Base-by-base conservation (phyloP, 2,329 filamentous ascomycete genomes). In the Cercospora sp. region DNA sequence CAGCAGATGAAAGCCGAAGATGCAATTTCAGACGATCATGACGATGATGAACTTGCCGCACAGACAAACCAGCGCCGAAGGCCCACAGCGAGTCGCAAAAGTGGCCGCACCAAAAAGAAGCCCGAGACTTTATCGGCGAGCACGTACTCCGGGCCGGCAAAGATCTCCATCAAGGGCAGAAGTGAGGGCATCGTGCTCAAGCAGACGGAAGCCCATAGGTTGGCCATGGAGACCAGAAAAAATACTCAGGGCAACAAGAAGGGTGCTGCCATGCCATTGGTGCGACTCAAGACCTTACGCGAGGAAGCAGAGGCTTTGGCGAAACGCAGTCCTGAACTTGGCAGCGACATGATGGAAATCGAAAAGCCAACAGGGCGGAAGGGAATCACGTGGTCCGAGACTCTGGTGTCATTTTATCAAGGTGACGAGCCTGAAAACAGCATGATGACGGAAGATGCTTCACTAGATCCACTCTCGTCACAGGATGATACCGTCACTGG, bases 221-320 rank as follows among this genome's bases (percentile, higher is more conserved):
- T 85, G 8, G 79, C 82, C 10, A 73, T 80, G 10, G 64, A 80
- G 16, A 85, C 84, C 1, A 79, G 80, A 37, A 77, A 75, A 61
- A 86, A 86, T 71, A 86, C 84, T 8, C 78, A 81, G 49, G 82
- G 82, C 74, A 86, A 86, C 74, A 85, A 85, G 67, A 80, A 81
- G 57, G 81, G 80, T 26, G 78, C 80, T 16, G 73, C 84, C 26
- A 74, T 81, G 63, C 83, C 83, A 55, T 76, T 74, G n/a, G 71
- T 81, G 8, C 78, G 81, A 34, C 74, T 86, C 10, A 75, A 79
- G 26, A 82, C 82, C 66, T 75, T 85, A 9, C 75, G 76, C 21
- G 67, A 67, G 16, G 69, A 70, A 24, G 58, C 70, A n/a, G 62
- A 65, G n/a, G 51, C 62, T 65, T 68, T 51, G 12, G 66, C 63